A percentile compares a stretch with the other conserved stretches of the same genome.
Conservation (phyloP, 345 rosid genomes). For the Noccaea caerulescens region DNA sequence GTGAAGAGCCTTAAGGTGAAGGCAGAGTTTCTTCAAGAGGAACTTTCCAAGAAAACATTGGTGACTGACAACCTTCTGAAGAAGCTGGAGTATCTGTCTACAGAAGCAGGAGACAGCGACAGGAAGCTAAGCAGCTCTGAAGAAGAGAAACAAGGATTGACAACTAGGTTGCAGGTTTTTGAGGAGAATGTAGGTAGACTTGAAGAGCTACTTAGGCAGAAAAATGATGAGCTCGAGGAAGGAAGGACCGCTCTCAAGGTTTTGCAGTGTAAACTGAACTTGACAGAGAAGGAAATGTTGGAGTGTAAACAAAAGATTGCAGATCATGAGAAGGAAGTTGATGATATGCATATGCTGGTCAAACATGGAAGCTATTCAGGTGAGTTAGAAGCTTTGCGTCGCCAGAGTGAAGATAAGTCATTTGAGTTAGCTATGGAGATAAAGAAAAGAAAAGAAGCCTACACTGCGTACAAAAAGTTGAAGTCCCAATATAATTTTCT, state of each 20-base stretch:
- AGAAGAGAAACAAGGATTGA: constrained; percentile 51
- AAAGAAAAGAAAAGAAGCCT: constrained; percentile 48
- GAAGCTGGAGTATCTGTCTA: constrained; percentile 44
- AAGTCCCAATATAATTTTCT: constrained; percentile 75
- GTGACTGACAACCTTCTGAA: constrained; percentile 44
- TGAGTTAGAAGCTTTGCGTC: constrained; percentile 49
- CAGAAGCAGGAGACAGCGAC: constrained; percentile 41
- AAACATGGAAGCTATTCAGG: constrained; percentile 38
- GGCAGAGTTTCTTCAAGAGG: constrained; percentile 50
- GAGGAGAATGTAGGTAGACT: constrained; percentile 56
- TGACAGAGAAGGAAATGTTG: constrained; percentile 36
- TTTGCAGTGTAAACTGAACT: constrained; percentile 51
- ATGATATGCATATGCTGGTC: constrained; percentile 45
- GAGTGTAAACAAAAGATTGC: constrained; percentile 48
- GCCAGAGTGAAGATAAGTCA: constrained; percentile 49
- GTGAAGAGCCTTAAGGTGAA: constrained; percentile 49
- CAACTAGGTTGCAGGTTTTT: constrained; percentile 43
- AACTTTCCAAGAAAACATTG: constrained; percentile 48
- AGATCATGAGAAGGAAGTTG: constrained; percentile 50
- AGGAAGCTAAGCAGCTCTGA: constrained; percentile 41
- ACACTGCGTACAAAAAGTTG: constrained; percentile 58
- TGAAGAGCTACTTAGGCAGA: constrained; percentile 48
- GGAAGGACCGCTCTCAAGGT: constrained; percentile 44
- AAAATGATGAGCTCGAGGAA: constrained; percentile 49
- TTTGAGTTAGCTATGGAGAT: constrained; percentile 52